These are phyloP conservation scores for Epichloe hybrida DNA, from an alignment of 2,329 filamentous ascomycete genomes.

Conservation along the genomic window DNA sequence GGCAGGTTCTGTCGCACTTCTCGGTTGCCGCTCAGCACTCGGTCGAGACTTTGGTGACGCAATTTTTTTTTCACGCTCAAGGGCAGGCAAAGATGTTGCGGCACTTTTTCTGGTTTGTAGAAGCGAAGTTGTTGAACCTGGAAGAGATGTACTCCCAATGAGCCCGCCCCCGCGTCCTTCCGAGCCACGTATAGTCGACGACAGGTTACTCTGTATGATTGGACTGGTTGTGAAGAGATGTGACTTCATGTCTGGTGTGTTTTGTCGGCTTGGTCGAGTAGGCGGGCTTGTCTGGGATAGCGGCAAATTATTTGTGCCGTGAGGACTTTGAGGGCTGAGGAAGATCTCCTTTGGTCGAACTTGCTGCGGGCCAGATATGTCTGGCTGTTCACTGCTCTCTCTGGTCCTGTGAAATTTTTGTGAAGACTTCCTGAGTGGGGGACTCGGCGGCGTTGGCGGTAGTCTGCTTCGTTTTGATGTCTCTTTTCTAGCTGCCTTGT, in stretches of 20 bases:
- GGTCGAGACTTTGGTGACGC: slow-evolving; percentile 5
- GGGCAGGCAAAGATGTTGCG: slow-evolving; percentile 18
- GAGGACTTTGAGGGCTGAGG: slow-evolving; percentile 26
- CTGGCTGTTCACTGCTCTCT: neutral
- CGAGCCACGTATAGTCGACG: slow-evolving; percentile 16
- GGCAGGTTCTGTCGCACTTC: slow-evolving; percentile 9
- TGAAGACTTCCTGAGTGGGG: slow-evolving; percentile 49
- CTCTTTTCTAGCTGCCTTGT: slow-evolving; percentile 26
- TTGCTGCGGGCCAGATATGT: neutral
- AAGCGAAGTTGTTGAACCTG: slow-evolving; percentile 21
- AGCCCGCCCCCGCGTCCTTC: slow-evolving; percentile 33
- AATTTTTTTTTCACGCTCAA: slow-evolving; percentile 8
- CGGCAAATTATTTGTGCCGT: slow-evolving; percentile 12
- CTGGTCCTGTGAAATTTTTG: slow-evolving; percentile 33
- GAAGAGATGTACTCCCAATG: slow-evolving; percentile 16
- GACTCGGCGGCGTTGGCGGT: slow-evolving; percentile 41
- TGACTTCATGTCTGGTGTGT: slow-evolving; percentile 47
- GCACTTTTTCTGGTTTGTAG: slow-evolving; percentile 15
- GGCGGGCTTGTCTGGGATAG: slow-evolving; percentile 31
- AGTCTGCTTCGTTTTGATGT: slow-evolving; percentile 29
- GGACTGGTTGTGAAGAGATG: slow-evolving; percentile 38
- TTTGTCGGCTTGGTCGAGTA: slow-evolving; percentile 53
- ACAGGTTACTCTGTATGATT: slow-evolving; percentile 48
- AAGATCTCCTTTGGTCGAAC: neutral
- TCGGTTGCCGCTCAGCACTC: slow-evolving; percentile 11